Evolutionary conservation across 305 asterid genomes (phyloP).

Genomic region (Plantago coronopus): DNA sequence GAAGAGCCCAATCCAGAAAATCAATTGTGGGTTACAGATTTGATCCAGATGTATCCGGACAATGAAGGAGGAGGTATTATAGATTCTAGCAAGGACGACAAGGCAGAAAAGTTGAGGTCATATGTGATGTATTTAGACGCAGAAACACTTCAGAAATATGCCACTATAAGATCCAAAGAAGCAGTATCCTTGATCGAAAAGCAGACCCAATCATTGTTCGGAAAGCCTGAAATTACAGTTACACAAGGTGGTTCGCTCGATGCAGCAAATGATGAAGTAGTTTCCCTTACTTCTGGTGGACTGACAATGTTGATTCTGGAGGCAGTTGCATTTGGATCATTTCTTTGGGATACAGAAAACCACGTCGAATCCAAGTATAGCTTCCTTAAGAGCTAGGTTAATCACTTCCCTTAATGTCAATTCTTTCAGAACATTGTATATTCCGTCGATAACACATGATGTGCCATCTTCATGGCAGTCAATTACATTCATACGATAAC

Average conservation of each 20-base stretch:
- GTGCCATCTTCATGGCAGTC: too few relatives aligned
- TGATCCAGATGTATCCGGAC: constrained; percentile 66
- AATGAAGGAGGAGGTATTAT: constrained; percentile 48
- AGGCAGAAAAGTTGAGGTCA: constrained; percentile 57
- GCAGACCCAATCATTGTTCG: constrained; percentile 91
- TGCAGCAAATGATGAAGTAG: constrained; percentile 58
- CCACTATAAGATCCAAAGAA: constrained; percentile 84
- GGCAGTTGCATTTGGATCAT: constrained; percentile 94
- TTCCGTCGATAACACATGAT: neutral
- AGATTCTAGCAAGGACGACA: constrained; percentile 45
- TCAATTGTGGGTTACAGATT: constrained; percentile 75
- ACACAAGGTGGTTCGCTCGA: constrained; percentile 65
- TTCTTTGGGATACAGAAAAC: constrained; percentile 85
- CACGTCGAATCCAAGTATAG: constrained; percentile 68
- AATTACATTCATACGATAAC: too few relatives aligned
- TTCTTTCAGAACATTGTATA: constrained; percentile 3
- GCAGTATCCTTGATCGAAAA: constrained; percentile 81
- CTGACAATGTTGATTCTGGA: constrained; percentile 77
- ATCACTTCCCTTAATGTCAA: constrained; percentile 13
- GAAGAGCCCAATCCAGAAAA: constrained; percentile 49
- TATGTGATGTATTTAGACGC: constrained; percentile 93
- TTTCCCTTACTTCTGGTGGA: constrained; percentile 66
- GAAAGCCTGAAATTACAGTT: constrained; percentile 75
- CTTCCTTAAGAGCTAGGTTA: constrained; percentile 53
- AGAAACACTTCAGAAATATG: constrained; percentile 85